These are phyloP conservation scores for Calvatia gigantea DNA, from an alignment of 768 basidiomycete genomes.

Conservation along the genomic window DNA sequence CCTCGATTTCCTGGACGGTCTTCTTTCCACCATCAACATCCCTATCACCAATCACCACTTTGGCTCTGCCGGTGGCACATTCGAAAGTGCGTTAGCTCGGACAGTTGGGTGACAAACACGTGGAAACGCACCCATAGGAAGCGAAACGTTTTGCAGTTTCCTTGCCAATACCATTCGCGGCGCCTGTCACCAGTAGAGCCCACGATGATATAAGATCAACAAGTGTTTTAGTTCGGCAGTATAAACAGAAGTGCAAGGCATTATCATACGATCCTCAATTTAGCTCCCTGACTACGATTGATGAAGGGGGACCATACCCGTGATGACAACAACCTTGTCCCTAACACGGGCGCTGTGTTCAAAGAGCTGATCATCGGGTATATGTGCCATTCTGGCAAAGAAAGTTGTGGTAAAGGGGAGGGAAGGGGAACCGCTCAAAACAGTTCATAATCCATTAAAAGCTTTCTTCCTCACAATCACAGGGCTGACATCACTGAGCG, in stretches of 20 bases:
- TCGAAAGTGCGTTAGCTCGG: background rate
- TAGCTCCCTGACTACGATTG: background rate
- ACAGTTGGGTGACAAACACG: background rate
- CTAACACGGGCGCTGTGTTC: conserved; percentile 35
- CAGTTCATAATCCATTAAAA: background rate
- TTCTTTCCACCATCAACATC: conserved; percentile 37
- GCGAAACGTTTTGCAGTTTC: conserved; percentile 50
- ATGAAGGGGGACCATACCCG: conserved; percentile 31
- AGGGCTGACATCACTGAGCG: no score
- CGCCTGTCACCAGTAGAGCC: conserved; percentile 27
- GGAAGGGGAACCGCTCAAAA: background rate
- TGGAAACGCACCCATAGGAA: conserved; percentile 39
- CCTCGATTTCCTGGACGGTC: conserved; percentile 36
- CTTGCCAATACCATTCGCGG: conserved; percentile 51
- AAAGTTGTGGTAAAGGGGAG: background rate
- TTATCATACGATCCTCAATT: background rate
- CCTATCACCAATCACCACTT: conserved; percentile 51
- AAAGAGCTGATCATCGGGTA: conserved; percentile 45
- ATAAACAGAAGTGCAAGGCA: background rate
- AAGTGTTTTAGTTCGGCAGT: no score
- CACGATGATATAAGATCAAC: background rate
- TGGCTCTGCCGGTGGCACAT: conserved; percentile 33
- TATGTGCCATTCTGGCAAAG: conserved; percentile 32
- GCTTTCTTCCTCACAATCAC: no score
- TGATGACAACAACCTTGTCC: conserved; percentile 50